A percentile compares a stretch with the other conserved stretches of the same genome.
Evolutionary conservation across 176 grass and related monocot species (phyloP).

Genomic region (Carex myosuroides): DNA sequence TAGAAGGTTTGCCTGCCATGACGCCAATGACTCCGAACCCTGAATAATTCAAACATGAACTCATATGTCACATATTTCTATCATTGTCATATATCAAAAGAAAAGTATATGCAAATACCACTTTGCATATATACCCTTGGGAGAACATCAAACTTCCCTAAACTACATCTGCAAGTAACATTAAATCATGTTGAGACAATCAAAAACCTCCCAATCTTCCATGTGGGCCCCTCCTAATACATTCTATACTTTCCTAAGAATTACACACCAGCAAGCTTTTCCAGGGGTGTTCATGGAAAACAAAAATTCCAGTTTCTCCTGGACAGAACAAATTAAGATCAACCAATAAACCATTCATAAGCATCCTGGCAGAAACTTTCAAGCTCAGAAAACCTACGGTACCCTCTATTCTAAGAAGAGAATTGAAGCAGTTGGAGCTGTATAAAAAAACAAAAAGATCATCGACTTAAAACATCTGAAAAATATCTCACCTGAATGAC

Average conservation of each 20-base stretch:
- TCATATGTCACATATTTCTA: conserved; percentile 6
- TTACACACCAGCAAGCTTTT: neutral
- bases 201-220: neutral
- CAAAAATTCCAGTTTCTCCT: neutral
- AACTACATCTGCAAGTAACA: neutral
- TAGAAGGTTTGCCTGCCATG: conserved; percentile 94
- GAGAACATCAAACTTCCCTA: neutral
- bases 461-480: neutral
- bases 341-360: neutral
- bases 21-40: conserved; percentile 78
- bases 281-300: neutral
- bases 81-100: neutral
- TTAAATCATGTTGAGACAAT: neutral
- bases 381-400: neutral
- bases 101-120: neutral
- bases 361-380: neutral
- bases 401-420: neutral
- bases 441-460: neutral
- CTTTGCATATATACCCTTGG: neutral
- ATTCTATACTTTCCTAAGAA: neutral
- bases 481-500: conserved; percentile 66
- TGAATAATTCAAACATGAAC: conserved; percentile 24
- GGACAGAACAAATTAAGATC: neutral
- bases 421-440: neutral
- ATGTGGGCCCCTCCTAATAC: neutral